Conservation (phyloP, 2,329 filamentous ascomycete genomes). For the Pyricularia sp. region DNA sequence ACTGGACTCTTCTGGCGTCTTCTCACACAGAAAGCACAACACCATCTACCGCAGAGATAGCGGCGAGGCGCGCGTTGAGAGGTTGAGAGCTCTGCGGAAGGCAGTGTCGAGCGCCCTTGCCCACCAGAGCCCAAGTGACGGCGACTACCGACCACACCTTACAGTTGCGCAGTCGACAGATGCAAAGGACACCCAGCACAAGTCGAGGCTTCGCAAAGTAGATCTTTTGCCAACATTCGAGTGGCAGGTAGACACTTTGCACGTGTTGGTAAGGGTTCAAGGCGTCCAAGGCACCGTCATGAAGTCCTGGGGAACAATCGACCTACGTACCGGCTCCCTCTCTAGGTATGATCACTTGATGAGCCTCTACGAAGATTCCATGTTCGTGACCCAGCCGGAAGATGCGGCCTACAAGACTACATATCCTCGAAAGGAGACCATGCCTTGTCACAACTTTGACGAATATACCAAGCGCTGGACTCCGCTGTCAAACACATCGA, state of each 20-base stretch:
- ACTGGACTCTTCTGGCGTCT: slow-evolving; percentile 34
- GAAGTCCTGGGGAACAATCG: slow-evolving; percentile 45
- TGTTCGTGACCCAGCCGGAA: neutral
- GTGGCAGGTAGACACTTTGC: slow-evolving; percentile 39
- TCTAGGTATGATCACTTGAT: slow-evolving; percentile 13
- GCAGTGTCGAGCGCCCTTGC: slow-evolving; percentile 26
- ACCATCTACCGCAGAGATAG: slow-evolving; percentile 37
- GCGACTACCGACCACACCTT: slow-evolving; percentile 39
- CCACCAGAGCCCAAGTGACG: slow-evolving; percentile 8
- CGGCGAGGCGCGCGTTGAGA: slow-evolving; percentile 10
- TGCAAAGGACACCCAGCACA: slow-evolving; percentile 30
- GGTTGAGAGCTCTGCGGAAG: slow-evolving; percentile 23
- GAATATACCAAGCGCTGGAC: slow-evolving; percentile 12
- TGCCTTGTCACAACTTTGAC: slow-evolving; percentile 10
- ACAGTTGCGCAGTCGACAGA: slow-evolving; percentile 51
- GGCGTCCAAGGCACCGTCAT: slow-evolving; percentile 31
- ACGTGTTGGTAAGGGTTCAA: slow-evolving; percentile 42
- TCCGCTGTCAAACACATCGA: neutral
- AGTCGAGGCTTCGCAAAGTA: slow-evolving; percentile 43
- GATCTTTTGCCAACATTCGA: slow-evolving; percentile 33
- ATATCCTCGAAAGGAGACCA: neutral
- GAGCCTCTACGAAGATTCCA: slow-evolving; percentile 13
- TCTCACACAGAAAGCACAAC: slow-evolving; percentile 37
- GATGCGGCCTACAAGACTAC: neutral
- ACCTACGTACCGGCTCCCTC: slow-evolving; percentile 17